Evolutionary conservation across 352 stramenopile species (phyloP), one percentile per base, ranked within the genome.

Genomic region (Peronospora farinosa): DNA sequence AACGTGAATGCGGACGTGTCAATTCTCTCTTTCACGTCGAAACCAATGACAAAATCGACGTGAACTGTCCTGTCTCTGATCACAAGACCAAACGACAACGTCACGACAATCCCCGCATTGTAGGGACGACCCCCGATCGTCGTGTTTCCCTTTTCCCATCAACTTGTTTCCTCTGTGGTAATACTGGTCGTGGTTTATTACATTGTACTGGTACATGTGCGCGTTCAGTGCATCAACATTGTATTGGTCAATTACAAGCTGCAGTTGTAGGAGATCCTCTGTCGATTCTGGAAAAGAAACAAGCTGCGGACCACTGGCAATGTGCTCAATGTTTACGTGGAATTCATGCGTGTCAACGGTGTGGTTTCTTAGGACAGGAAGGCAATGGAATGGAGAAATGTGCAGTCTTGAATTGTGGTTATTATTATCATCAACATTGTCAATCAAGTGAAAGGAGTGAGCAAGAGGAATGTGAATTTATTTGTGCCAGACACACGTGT

Each of bases 1-100:
- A 88, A 33, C 68, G 81, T 50, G 81, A 92, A 53, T 92, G 81
- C 60, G 69, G 71, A 40, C 77, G 76, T 12, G 62, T 83, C 12
- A 87, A 92, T 51, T 56, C 69, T 2, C 45, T 49, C 9, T 41
- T 51, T 1, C 45, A 56, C 5, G 21, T 11, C 0, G 38, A 55
- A 5, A 38, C 17, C 2, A 25, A 54, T 0, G 46, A 57, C 23
- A 31, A 7, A 19, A 13, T 42, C 0, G 30, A 33, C 21, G 11
- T 1, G 19, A 1, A 21, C 5, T 16, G 19, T 3, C 32, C 39
- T 16, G 7, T 21, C 19, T 4, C n/a, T 8, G 35, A 9, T 1
- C 45, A n/a, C 23, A 61, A 53, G 35, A 17, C 11, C 30, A 70
- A 69, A 35, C 71, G 74, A 5, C 39, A 54, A 25, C 65, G 74